A percentile compares a stretch with the other conserved stretches of the same genome.
Evolutionary conservation across 1,139 yeast species (phyloP).

Genomic region (Diutina scorzettiae): DNA sequence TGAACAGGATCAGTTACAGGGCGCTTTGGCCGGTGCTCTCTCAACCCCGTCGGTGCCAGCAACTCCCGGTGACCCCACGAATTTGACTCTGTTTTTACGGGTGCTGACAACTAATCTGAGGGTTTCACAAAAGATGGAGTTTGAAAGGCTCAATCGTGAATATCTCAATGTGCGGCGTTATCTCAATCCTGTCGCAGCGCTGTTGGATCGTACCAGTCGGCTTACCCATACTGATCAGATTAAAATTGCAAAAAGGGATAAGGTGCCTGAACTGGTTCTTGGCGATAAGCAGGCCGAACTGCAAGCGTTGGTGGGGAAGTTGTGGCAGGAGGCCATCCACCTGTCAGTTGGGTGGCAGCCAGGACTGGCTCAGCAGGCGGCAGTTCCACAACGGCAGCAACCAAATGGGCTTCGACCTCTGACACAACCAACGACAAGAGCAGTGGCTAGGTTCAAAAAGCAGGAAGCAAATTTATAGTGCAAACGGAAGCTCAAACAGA

Average conservation of each 20-base stretch:
- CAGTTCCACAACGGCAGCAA: not conserved
- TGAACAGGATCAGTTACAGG: not conserved
- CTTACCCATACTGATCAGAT: conserved; percentile 3
- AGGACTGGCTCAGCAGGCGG: not conserved
- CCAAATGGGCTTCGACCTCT: not conserved
- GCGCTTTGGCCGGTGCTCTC: not conserved
- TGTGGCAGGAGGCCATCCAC: not conserved
- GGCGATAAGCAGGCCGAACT: not conserved
- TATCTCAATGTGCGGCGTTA: conserved; percentile 59
- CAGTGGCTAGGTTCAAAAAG: not conserved
- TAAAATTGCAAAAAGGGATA: not conserved
- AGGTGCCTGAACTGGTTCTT: not conserved
- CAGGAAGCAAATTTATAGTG: conserved; percentile 2
- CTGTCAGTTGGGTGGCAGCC: conserved; percentile 1
- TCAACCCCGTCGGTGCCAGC: not conserved
- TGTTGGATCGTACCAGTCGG: conserved; percentile 35
- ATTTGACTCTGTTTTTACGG: not conserved
- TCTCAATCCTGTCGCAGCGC: conserved; percentile 55
- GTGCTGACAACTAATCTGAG: conserved; percentile 1
- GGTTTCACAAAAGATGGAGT: conserved; percentile 34
- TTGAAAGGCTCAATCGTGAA: conserved; percentile 65
- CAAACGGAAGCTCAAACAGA: too few species aligned
- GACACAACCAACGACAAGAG: not conserved
- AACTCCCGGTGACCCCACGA: not conserved
- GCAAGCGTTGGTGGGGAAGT: not conserved